A percentile compares a stretch with the other conserved stretches of the same genome.
phyloP scores from a whole-genome alignment of 192 early-diverging fungal genomes.

The Jimgerdemannia lactiflua region DNA sequence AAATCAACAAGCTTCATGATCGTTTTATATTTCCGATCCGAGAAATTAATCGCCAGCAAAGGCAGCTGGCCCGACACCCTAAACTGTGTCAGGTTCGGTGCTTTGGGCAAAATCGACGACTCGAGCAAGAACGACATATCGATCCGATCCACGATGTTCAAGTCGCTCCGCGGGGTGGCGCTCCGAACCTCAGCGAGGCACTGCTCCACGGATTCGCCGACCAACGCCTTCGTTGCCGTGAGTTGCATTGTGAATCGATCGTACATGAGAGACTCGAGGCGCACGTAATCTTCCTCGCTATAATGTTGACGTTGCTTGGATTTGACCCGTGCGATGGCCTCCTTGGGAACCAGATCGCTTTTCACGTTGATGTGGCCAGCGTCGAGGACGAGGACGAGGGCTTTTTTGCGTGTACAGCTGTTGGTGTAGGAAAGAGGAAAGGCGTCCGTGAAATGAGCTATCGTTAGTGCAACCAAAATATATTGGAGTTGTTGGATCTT shows the following conservation, averaged over 20 bases:
- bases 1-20: conserved; percentile 81
- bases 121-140: conserved; percentile 80
- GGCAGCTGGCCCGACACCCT: conserved; percentile 81
- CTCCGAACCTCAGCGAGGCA: conserved; percentile 69
- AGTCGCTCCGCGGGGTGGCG: conserved; percentile 46
- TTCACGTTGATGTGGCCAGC: conserved; percentile 90
- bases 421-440: background rate
- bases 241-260: conserved; percentile 86
- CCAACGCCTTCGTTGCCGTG: conserved; percentile 76
- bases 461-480: background rate
- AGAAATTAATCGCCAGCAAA: conserved; percentile 83
- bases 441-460: background rate
- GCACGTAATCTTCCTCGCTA: conserved; percentile 61
- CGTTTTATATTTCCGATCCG: conserved; percentile 90
- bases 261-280: conserved; percentile 81
- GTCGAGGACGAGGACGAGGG: conserved; percentile 82
- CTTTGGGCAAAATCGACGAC: conserved; percentile 80
- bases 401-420: conserved; percentile 49
- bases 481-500: conserved; percentile 14
- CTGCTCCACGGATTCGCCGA: conserved; percentile 69
- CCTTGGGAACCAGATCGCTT: conserved; percentile 75
- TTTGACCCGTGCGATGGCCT: conserved; percentile 65
- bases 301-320: conserved; percentile 59
- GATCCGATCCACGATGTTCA: conserved; percentile 88
- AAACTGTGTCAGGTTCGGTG: conserved; percentile 69